phyloP scores from a whole-genome alignment of 345 rosid genomes.

The Eucalyptus cladocalyx region DNA sequence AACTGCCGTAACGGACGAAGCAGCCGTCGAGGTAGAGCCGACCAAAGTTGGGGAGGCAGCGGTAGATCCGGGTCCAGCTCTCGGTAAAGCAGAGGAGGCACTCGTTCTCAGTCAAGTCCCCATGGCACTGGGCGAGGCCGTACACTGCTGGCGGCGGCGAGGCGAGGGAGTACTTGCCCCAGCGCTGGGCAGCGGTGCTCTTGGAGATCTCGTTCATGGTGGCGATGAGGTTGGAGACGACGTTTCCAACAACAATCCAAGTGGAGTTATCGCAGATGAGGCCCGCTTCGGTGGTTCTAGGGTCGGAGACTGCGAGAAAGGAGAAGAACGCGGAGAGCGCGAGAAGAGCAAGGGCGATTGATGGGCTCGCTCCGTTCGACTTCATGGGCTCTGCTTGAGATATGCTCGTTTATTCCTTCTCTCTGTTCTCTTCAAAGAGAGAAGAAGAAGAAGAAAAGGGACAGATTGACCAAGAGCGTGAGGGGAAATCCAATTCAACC shows the following conservation, averaged over 20 bases:
- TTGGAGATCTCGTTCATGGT: neutral
- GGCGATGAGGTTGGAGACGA: neutral
- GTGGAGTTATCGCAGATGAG: neutral
- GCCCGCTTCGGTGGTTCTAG: neutral
- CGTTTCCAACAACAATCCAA: too few species aligned
- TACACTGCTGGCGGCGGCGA: conserved; percentile 5
- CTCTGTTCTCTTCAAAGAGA: too few species aligned
- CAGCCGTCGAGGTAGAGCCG: too few species aligned
- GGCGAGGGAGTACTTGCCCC: neutral
- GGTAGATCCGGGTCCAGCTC: too few species aligned
- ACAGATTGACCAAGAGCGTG: too few species aligned
- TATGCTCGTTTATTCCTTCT: neutral
- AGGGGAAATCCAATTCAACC: too few species aligned
- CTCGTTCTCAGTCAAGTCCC: too few species aligned
- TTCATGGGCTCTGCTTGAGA: neutral
- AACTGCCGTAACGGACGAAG: too few species aligned
- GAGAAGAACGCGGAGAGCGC: neutral
- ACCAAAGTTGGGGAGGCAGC: too few species aligned
- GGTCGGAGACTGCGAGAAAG: neutral
- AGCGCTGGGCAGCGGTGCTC: neutral
- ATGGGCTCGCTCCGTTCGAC: neutral
- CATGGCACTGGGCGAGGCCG: neutral
- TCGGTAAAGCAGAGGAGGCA: too few species aligned
- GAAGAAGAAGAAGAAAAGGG: too few species aligned
- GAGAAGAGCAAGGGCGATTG: neutral